Evolutionary conservation across 805 yeast species (phyloP), one percentile per base, ranked within the genome.

Genomic region (Millerozyma acaciae): DNA sequence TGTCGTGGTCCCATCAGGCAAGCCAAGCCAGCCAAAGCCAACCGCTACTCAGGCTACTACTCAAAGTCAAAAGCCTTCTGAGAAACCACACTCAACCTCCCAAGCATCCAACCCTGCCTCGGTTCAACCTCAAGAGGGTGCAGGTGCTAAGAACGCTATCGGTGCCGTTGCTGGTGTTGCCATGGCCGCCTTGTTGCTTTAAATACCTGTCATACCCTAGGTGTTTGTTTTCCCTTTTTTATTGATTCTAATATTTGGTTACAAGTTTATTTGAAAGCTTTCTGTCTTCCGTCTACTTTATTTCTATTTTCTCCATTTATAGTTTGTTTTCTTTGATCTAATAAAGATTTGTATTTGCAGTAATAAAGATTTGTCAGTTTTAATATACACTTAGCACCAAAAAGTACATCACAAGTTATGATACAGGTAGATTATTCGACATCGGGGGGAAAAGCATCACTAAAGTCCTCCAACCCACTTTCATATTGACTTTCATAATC

Each of bases 1-100:
- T 55, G 82, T 89, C 70, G 80, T 86, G 49, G 51, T 75, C 47
- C 66, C 75, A 45, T 48, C 60, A 39, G 43, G 48, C 21, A 19
- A 30, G 15, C 30, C n/a, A 16, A 16, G 13, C 19, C 16, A 17
- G 30, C 20, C 5, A 9, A n/a, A 17, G 25, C 17, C 27, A 33
- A 22, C 25, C 29, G 6, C 22, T 15, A 32, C 45, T n/a, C 28
- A n/a, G 18, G 21, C 20, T 2, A 14, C 30, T 17, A 9, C 30
- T 3, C n/a, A 21, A 21, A 28, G 10, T 4, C 17, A 7, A 30
- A 6, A 19, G 28, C 16, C 34, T 8, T 13, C 34, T 16, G 29
- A 17, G 6, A n/a, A n/a, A n/a, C n/a, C n/a, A n/a, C n/a, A n/a
- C n/a, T 19, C 29, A 14, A 27, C 15, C 8, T 8, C 34, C 12